Evolutionary conservation across 2,329 filamentous ascomycete genomes (phyloP), one percentile per base, ranked within the genome.

Genomic region (Capronia coronata): DNA sequence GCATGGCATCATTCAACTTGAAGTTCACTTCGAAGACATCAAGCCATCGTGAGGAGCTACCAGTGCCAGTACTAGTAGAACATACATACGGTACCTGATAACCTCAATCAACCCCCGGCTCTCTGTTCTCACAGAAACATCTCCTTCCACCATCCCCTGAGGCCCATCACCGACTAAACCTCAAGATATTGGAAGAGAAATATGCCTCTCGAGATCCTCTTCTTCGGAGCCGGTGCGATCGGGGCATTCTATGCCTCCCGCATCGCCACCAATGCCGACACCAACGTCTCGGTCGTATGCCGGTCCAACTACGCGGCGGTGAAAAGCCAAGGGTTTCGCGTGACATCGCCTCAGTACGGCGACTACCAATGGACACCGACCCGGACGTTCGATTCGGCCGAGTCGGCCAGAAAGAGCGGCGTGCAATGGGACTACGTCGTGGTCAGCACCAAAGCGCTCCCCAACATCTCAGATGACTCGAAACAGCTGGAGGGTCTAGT

Each of bases 241-340:
- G 59, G 59, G 27, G 56, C 59, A 16, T 60, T 60, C 50, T 61
- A 58, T 30, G 59, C 56, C 16, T 60, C 56, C 10, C 48, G 56
- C 10, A 40, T 61, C 1, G 58, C 59, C 23, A 43, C 46, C 25
- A 53, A 50, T 34, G 34, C 59, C 11, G 39, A 77, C 48, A 70
- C 82, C 34, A 70, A 76, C 49, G 79, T 85, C 43, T 87, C 84
- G 3, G 78, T 86, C 38, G 80, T 86, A 46, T 86, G 84, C 56
- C 78, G 85, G 42, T 87, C 84, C 34, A 88, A 88, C 69, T 87
- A 85, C 71, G 66, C 71, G 19, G 77, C 76, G 27, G 80, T 88
- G 39, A 73, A 75, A 46, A 65, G 70, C 8, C 68, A 74, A 19
- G 85, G 84, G 40, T 83, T 88, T 62, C 68, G 71, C 23, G 68